Percentiles rank a stretch among this genome's conserved stretches.
phyloP scores from a whole-genome alignment of 2,329 filamentous ascomycete genomes.

The Pestalotiopsis sp. region DNA sequence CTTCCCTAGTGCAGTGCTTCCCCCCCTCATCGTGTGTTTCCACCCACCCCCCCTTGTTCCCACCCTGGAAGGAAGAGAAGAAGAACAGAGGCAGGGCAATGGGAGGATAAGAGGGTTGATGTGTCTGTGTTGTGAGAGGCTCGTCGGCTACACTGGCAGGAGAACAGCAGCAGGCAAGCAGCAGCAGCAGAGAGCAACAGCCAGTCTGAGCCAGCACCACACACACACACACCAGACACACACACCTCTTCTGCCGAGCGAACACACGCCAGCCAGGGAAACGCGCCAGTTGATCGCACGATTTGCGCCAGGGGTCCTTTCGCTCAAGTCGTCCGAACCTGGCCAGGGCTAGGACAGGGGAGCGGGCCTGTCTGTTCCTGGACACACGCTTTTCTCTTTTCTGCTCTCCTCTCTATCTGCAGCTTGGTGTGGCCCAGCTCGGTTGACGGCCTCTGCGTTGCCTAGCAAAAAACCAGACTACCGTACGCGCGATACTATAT shows the following conservation, averaged over 20 bases:
- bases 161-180: background rate
- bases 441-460: conserved; percentile 10
- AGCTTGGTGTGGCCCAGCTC: conserved; percentile 6
- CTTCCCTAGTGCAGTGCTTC: background rate
- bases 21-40: background rate
- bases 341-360: conserved; percentile 2
- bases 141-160: background rate
- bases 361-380: background rate
- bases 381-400: background rate
- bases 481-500: conserved; percentile 3
- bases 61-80: background rate
- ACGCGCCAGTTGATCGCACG: background rate
- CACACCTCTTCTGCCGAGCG: background rate
- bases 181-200: background rate
- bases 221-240: background rate
- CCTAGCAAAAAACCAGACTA: background rate
- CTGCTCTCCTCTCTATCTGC: background rate
- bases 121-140: background rate
- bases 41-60: background rate
- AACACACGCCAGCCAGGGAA: background rate
- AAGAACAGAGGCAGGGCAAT: background rate
- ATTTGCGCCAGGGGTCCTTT: conserved; percentile 12
- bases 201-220: background rate
- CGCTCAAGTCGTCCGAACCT: background rate
- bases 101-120: background rate